phyloP scores from a whole-genome alignment of 768 basidiomycete genomes.

The Vararia minispora region DNA sequence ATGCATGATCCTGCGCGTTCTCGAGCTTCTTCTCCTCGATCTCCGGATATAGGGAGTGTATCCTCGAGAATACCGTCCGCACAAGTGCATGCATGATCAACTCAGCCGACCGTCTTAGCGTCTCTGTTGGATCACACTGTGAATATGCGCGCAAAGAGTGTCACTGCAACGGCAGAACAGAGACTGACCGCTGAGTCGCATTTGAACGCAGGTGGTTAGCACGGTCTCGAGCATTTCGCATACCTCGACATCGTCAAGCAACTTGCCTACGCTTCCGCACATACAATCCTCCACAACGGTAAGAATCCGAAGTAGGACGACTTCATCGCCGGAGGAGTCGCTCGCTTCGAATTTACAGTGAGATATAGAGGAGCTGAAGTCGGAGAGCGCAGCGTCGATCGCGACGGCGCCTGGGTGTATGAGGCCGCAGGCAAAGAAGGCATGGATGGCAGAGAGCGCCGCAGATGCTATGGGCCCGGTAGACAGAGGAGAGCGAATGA shows the following conservation, averaged over 20 bases:
- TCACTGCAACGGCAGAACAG: neutral
- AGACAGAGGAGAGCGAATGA: constrained; percentile 88
- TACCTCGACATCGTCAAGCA: constrained; percentile 84
- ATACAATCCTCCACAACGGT: constrained; percentile 80
- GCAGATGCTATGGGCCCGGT: constrained; percentile 97
- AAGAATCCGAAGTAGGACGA: constrained; percentile 87
- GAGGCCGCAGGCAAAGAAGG: constrained; percentile 72
- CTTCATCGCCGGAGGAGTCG: constrained; percentile 95
- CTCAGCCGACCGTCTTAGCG: constrained; percentile 79
- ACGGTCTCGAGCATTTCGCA: constrained; percentile 99
- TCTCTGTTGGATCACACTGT: constrained; percentile 41
- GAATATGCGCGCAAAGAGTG: constrained; percentile 1
- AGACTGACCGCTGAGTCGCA: constrained; percentile 82
- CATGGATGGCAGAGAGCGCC: constrained; percentile 79
- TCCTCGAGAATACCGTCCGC: constrained; percentile 64
- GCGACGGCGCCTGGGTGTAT: constrained; percentile 45
- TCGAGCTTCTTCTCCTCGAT: constrained; percentile 58
- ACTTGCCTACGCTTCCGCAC: constrained; percentile 53
- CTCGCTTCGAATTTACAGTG: constrained; percentile 98
- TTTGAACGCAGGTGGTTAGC: constrained; percentile 92
- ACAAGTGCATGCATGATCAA: constrained; percentile 83
- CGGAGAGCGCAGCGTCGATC: constrained; percentile 59
- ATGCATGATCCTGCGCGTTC: constrained; percentile 44
- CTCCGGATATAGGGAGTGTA: constrained; percentile 54
- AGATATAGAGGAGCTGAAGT: constrained; percentile 81